Evolutionary conservation across 768 basidiomycete species (phyloP), one percentile per base, ranked within the genome.

Genomic region (Brasilioporus rufonigricans): DNA sequence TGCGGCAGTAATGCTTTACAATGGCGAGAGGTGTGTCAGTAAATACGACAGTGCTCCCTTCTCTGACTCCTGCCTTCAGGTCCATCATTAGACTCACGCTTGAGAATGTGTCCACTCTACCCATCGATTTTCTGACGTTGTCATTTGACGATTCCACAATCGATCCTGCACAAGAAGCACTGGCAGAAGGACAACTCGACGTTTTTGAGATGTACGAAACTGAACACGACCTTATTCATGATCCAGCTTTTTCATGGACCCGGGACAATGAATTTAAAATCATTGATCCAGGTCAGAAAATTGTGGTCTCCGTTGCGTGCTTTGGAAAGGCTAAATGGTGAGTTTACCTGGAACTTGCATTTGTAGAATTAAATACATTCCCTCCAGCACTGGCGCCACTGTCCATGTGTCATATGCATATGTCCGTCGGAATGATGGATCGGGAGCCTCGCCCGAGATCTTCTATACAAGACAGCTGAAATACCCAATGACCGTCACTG

Each of bases 311-410:
- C 16, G 74, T 99, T 11, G 79, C 75, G 9, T 96, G 92, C 67
- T 82, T 85, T 36, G 96, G 96, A 36, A 98, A 98, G 73, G 82
- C 89, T 50, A 93, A 88, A 58, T 99, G 96, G 95, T 96, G 61
- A 64, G 87, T 77, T 35, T 18, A 27, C 6, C 48, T 52, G n/a
- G n/a, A 39, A 52, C 4, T 26, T 39, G 16, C 18, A 29, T 40
- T 47, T 40, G 14, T n/a, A 44, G 18, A 33, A 21, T 13, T 16
- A 56, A 14, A 59, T 45, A 41, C n/a, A 55, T 19, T 44, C 41
- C 49, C 36, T 36, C 43, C 57, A 97, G 94, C 62, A 85, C 86
- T 16, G 82, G 77, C 54, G 95, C 93, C 14, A 80, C 81, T 0
- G 80, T 98, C 43, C 87, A 89, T 61, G 77, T 95, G 48, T 90